These are phyloP conservation scores for Penicillium soppii DNA, from an alignment of 495 filamentous ascomycete genomes.

Conservation along the genomic window DNA sequence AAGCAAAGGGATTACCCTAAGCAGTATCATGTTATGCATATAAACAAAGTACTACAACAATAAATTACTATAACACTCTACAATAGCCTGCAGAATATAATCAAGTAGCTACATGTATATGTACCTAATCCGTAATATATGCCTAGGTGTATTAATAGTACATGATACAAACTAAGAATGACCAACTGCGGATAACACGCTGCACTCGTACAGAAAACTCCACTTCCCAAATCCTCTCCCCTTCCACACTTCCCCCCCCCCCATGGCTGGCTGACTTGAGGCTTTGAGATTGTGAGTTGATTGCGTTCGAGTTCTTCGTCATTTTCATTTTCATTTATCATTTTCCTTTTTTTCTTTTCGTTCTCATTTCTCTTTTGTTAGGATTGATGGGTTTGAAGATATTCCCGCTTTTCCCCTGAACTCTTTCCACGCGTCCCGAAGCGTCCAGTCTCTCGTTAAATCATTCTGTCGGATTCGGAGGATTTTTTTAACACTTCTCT, in stretches of 20 bases:
- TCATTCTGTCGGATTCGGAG: constrained; percentile 1
- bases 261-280: constrained; percentile 57
- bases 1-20: constrained; percentile 6
- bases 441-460: constrained; percentile 18
- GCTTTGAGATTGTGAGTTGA: constrained; percentile 8
- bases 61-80: too few species aligned
- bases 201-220: constrained; percentile 17
- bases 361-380: constrained; percentile 6
- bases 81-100: too few species aligned
- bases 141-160: not conserved
- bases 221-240: constrained; percentile 64
- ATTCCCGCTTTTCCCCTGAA: constrained; percentile 12
- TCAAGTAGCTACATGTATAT: too few species aligned
- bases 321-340: constrained; percentile 56
- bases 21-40: constrained; percentile 3
- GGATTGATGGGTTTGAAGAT: not conserved
- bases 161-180: constrained; percentile 20
- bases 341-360: constrained; percentile 6
- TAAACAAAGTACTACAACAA: too few species aligned
- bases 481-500: not conserved
- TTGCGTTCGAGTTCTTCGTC: constrained; percentile 57
- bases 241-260: constrained; percentile 59
- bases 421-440: constrained; percentile 9
- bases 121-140: too few species aligned
- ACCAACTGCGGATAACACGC: constrained; percentile 20